phyloP scores from a whole-genome alignment of 2,329 filamentous ascomycete genomes.

The Xylariaceae sp. region DNA sequence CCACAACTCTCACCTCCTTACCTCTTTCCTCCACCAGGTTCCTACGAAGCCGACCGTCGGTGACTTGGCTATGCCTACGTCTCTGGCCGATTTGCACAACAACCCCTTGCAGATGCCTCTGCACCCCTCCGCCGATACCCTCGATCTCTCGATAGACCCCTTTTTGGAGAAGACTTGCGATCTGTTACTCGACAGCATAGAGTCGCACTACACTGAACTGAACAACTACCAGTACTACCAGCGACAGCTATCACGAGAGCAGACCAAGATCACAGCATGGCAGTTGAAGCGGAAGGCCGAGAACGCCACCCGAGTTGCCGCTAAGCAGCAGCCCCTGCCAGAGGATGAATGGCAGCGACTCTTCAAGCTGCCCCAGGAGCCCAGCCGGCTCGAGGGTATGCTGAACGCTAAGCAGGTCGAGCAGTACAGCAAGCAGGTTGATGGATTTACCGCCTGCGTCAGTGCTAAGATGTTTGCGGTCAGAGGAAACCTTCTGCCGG shows the following conservation, averaged over 20 bases:
- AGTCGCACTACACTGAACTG: conserved; percentile 95
- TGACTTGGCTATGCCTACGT: conserved; percentile 70
- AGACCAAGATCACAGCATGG: conserved; percentile 94
- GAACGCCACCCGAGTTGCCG: conserved; percentile 75
- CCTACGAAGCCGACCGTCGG: conserved; percentile 60
- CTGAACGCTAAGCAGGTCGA: conserved; percentile 94
- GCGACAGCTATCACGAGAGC: conserved; percentile 85
- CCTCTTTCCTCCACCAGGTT: conserved; percentile 89
- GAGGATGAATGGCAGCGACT: conserved; percentile 98
- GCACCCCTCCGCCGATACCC: conserved; percentile 80
- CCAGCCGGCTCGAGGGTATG: conserved; percentile 87
- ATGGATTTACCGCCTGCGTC: conserved; percentile 87
- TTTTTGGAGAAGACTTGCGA: conserved; percentile 99
- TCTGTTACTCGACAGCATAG: conserved; percentile 90
- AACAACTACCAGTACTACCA: conserved; percentile 99
- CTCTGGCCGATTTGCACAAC: conserved; percentile 69
- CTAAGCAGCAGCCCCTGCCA: conserved; percentile 83
- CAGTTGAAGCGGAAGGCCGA: conserved; percentile 95
- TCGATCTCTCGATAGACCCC: conserved; percentile 91
- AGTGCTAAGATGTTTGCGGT: conserved; percentile 98
- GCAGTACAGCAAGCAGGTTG: conserved; percentile 95
- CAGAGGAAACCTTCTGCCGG: conserved; percentile 61
- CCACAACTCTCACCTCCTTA: conserved; percentile 97
- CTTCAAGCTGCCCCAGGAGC: conserved; percentile 96
- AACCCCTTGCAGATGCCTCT: conserved; percentile 61